These are phyloP conservation scores for Schizophyllum commune DNA, from an alignment of 1,284 basidiomycete species.

Conservation along the genomic window DNA sequence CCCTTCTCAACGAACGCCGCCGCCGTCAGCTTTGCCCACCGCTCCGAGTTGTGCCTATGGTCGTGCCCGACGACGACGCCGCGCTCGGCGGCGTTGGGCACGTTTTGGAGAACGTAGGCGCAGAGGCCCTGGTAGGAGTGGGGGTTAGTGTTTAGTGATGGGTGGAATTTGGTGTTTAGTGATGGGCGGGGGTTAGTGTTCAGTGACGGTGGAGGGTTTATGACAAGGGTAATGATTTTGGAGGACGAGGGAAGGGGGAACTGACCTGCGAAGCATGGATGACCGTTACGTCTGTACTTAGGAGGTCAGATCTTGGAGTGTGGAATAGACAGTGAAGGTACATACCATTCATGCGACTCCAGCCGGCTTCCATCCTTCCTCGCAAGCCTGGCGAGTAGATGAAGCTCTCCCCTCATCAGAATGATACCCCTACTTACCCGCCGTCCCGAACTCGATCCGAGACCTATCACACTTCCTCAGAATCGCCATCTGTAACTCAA, in stretches of 20 bases:
- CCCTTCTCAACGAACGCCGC: constrained; percentile 56
- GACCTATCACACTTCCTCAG: constrained; percentile 28
- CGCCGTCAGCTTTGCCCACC: constrained; percentile 71
- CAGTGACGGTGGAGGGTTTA: neutral
- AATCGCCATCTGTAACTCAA: constrained; percentile 1
- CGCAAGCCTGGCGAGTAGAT: constrained; percentile 49
- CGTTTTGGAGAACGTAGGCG: constrained; percentile 53
- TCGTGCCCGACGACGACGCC: constrained; percentile 81
- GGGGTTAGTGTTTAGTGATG: neutral
- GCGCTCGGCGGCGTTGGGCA: constrained; percentile 42
- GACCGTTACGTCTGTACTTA: constrained; percentile 73
- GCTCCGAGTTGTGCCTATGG: constrained; percentile 69
- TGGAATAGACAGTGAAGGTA: too few species aligned
- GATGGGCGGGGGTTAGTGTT: neutral
- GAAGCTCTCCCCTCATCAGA: too few species aligned
- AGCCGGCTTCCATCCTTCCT: constrained; percentile 80
- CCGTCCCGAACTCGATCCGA: constrained; percentile 81
- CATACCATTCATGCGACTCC: constrained; percentile 76
- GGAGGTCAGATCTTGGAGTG: too few species aligned
- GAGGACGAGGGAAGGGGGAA: neutral
- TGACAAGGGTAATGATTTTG: neutral
- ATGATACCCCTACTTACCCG: too few species aligned
- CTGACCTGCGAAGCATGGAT: constrained; percentile 75
- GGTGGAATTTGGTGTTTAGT: neutral
- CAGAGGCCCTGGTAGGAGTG: constrained; percentile 53